Conservation (phyloP, 31 red algal species). For the Odonthalia washingtoniensis region DNA sequence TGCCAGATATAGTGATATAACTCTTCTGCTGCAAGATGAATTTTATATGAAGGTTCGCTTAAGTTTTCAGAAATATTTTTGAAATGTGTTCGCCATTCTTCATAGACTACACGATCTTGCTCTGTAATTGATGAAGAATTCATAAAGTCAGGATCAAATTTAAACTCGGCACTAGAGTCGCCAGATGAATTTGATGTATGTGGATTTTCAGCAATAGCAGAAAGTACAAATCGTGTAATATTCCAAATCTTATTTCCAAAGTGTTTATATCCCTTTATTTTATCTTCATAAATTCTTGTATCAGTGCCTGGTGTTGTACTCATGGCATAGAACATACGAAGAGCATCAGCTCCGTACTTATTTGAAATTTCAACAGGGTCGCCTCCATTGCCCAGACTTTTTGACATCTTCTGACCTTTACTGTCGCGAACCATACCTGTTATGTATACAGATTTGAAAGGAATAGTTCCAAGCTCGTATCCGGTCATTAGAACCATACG, state of each 20-base stretch:
- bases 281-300: constrained; percentile 87
- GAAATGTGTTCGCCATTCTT: too few relatives aligned
- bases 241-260: constrained; percentile 99
- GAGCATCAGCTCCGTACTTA: constrained; percentile 91
- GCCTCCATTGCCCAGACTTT: constrained; percentile 95
- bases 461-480: constrained; percentile 76
- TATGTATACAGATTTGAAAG: constrained; percentile 92
- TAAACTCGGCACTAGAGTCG: too few relatives aligned
- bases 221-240: constrained; percentile 61
- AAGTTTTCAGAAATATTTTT: too few relatives aligned
- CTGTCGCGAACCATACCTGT: constrained; percentile 95
- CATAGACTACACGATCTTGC: too few relatives aligned
- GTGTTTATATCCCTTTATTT: constrained; percentile 87
- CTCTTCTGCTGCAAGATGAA: too few relatives aligned
- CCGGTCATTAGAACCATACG: constrained; percentile 97
- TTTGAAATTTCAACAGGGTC: constrained; percentile 91
- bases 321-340: constrained; percentile 88
- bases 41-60: too few relatives aligned
- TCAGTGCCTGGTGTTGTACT: constrained; percentile 91
- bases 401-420: constrained; percentile 95
- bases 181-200: too few relatives aligned
- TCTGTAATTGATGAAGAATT: too few relatives aligned
- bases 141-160: too few relatives aligned
- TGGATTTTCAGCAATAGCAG: too few relatives aligned
- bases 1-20: too few relatives aligned